Percentiles rank a stretch among this genome's conserved stretches.
These are phyloP conservation scores for Kodamaea neixiangensis DNA, from an alignment of 805 yeast species.

Conservation along the genomic window DNA sequence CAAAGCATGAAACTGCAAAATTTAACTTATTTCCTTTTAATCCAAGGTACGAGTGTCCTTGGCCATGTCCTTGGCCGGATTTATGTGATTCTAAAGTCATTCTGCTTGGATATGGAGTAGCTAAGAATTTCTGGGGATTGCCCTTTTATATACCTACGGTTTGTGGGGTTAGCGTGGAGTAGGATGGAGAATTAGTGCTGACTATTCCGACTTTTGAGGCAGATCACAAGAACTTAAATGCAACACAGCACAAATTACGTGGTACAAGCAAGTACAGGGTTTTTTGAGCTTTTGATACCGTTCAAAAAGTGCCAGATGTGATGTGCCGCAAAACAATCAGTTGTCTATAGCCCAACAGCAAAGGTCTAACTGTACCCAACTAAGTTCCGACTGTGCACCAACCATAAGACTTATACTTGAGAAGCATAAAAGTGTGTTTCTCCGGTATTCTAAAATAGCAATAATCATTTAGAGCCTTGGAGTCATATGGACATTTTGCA, in stretches of 20 bases:
- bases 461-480: too few species aligned
- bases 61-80: not conserved
- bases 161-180: not conserved
- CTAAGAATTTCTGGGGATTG: not conserved
- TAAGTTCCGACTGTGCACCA: too few species aligned
- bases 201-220: not conserved
- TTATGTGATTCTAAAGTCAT: not conserved
- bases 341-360: too few species aligned
- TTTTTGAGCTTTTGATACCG: too few species aligned
- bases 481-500: too few species aligned
- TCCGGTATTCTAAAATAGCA: too few species aligned
- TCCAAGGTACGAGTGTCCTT: constrained; percentile 9
- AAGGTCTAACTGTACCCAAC: too few species aligned
- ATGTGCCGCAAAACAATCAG: too few species aligned
- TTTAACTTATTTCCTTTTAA: constrained; percentile 11
- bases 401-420: too few species aligned
- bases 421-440: too few species aligned
- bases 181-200: not conserved
- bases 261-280: too few species aligned
- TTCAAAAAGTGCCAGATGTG: too few species aligned
- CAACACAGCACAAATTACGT: not conserved
- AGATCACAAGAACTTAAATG: not conserved
- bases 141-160: not conserved
- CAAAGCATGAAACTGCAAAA: constrained; percentile 14
- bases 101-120: not conserved